Evolutionary conservation across 495 filamentous ascomycete species (phyloP).

Genomic region (Aspergillus hancockii): DNA sequence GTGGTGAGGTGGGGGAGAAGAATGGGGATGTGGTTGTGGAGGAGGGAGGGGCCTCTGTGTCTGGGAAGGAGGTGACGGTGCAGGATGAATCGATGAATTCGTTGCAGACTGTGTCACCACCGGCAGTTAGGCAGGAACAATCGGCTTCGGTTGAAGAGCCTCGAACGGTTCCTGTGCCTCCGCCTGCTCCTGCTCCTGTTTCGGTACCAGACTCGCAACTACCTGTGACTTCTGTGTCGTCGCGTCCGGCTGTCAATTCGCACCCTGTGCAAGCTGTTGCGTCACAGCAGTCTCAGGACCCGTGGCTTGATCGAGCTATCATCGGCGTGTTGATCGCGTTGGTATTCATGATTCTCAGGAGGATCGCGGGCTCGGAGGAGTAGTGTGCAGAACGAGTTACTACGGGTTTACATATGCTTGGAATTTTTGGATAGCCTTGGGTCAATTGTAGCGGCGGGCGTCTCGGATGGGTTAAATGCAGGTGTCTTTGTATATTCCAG

Average conservation of each 20-base stretch:
- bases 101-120: neutral
- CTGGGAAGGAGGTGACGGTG: neutral
- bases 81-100: neutral
- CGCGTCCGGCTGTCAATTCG: neutral
- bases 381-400: conserved; percentile 9
- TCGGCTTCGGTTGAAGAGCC: neutral
- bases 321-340: conserved; percentile 51
- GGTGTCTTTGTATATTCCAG: neutral
- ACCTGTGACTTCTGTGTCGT: conserved; percentile 5
- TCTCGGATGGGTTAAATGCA: neutral
- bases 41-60: neutral
- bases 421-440: neutral
- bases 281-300: conserved; percentile 31
- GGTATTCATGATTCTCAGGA: conserved; percentile 46
- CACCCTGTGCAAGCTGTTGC: conserved; percentile 1
- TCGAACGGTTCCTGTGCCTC: neutral
- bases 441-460: neutral
- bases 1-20: conserved; percentile 38
- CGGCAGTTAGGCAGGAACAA: neutral
- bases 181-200: conserved; percentile 9
- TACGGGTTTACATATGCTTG: neutral
- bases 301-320: conserved; percentile 60
- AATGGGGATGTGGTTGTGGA: conserved; percentile 30
- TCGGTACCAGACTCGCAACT: conserved; percentile 13
- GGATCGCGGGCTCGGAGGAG: conserved; percentile 33